Evolutionary conservation across 108 stramenopile genomes (phyloP), one percentile per base, ranked within the genome.

Genomic region (Aureococcus anophagefferens): DNA sequence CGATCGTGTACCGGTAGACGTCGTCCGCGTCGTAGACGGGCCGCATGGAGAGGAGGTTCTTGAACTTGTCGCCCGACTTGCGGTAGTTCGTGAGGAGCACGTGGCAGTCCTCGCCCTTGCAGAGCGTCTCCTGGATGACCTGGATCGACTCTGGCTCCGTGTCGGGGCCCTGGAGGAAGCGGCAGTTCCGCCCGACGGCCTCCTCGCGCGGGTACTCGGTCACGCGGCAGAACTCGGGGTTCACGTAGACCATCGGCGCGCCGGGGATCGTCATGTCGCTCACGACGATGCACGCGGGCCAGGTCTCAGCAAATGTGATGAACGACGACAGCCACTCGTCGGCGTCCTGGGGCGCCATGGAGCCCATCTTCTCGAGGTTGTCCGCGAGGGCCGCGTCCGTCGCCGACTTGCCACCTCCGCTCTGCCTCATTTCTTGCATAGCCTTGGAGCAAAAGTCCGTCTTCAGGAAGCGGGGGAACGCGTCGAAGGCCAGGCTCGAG

Each of bases 121-220:
- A n/a, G n/a, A n/a, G n/a, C n/a, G n/a, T n/a, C n/a, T n/a, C n/a
- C n/a, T n/a, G n/a, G n/a, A n/a, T n/a, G n/a, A n/a, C n/a, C n/a
- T n/a, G n/a, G n/a, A n/a, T n/a, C n/a, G n/a, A n/a, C n/a, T n/a
- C n/a, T n/a, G n/a, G n/a, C n/a, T n/a, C n/a, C n/a, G n/a, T n/a
- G n/a, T n/a, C n/a, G n/a, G n/a, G n/a, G n/a, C n/a, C n/a, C n/a
- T n/a, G n/a, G n/a, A n/a, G n/a, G n/a, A n/a, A n/a, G n/a, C n/a
- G n/a, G n/a, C n/a, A n/a, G n/a, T 99, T 99, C 32, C 94, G 87
- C 32, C 96, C 97, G 28, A 99, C 79, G 16, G 94, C 90, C 77
- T 90, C 93, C 71, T 88, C 83, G 64, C 76, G 84, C 34, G 91
- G 82, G 81, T 98, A 99, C 30, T 96, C 98, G 14, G 98, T 96